Conservation (phyloP, 129 eudicot genomes). For the Daucus carota region DH1_v3.0 NC_030386.2:37512501-37513000, state of each 20-base stretch:
- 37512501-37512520: conserved; percentile 73
- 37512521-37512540: conserved; percentile 73
- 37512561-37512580: conserved; percentile 50
- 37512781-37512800: conserved; percentile 32
- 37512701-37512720: conserved; percentile 92
- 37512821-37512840: background rate
- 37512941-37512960: conserved; percentile 49
- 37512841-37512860: background rate
- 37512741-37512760: conserved; percentile 58
- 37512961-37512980: conserved; percentile 12
- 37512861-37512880: background rate
- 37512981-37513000: background rate
- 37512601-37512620: conserved; percentile 1
- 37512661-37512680: conserved; percentile 29
- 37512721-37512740: conserved; percentile 81
- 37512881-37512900: conserved; percentile 41
- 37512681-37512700: conserved; percentile 91
- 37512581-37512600: conserved; percentile 51
- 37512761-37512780: conserved; percentile 55
- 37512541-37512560: conserved; percentile 53
- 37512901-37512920: conserved; percentile 84
- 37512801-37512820: conserved; percentile 8
- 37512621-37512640: background rate
- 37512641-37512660: background rate
- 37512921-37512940: conserved; percentile 77